Conservation (phyloP, 2,329 filamentous ascomycete genomes). For the Alternaria burnsii region DNA sequence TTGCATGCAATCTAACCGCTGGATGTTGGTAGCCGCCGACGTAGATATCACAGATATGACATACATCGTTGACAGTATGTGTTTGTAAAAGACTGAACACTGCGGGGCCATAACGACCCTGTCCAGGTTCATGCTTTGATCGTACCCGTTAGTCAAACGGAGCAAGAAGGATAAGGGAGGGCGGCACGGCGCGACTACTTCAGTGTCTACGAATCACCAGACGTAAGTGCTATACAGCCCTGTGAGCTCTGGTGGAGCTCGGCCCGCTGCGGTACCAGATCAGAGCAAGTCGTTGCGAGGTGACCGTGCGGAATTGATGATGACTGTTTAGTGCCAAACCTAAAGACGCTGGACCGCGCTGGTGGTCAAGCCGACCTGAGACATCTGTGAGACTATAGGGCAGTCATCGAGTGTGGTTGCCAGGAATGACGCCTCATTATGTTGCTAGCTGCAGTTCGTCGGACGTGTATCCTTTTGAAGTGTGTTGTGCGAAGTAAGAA, state of each 20-base stretch:
- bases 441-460: conserved; percentile 11
- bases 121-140: conserved; percentile 10
- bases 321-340: conserved; percentile 10
- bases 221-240: conserved; percentile 14
- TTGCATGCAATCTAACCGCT: conserved; percentile 13
- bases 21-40: conserved; percentile 24
- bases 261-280: conserved; percentile 29
- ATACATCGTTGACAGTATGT: conserved; percentile 16
- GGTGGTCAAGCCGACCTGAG: conserved; percentile 12
- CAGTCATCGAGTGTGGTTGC: not conserved
- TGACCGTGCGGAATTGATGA: conserved; percentile 17
- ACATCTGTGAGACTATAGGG: conserved; percentile 10
- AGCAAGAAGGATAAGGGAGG: conserved; percentile 24
- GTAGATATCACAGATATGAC: conserved; percentile 12
- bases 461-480: conserved; percentile 23
- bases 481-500: conserved; percentile 17
- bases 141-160: conserved; percentile 9
- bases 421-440: conserved; percentile 2
- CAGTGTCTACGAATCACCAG: conserved; percentile 37
- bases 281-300: conserved; percentile 19
- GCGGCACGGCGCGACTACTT: conserved; percentile 42
- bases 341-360: conserved; percentile 4
- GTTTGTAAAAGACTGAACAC: conserved; percentile 1
- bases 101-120: conserved; percentile 7
- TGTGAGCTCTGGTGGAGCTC: conserved; percentile 34